Percentiles rank a stretch among this genome's conserved stretches.
These are phyloP conservation scores for Leccinum boreale DNA, from an alignment of 768 basidiomycete genomes.

Conservation along the genomic window DNA sequence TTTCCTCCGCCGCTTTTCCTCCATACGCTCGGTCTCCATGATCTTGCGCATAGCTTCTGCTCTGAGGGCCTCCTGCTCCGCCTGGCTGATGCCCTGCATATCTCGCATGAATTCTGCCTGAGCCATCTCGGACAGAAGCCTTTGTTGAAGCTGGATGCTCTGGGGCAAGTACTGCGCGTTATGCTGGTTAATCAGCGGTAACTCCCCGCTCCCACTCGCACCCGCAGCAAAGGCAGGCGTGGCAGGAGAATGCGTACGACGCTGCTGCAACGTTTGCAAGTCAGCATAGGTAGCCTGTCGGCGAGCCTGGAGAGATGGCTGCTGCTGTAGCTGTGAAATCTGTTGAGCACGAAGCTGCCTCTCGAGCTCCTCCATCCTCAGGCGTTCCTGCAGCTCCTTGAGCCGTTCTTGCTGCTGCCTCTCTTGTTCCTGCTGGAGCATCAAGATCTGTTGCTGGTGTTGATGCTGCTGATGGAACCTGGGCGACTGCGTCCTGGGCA, in stretches of 20 bases:
- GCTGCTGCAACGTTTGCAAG: slow-evolving; percentile 46
- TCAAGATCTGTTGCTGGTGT: slow-evolving; percentile 65
- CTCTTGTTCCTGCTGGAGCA: slow-evolving; percentile 67
- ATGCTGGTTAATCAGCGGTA: slow-evolving; percentile 46
- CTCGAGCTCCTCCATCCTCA: slow-evolving; percentile 63
- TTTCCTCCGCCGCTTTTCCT: slow-evolving; percentile 76
- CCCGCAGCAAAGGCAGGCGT: slow-evolving; percentile 33
- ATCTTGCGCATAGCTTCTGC: slow-evolving; percentile 86
- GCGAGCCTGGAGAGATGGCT: slow-evolving; percentile 37
- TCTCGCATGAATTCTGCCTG: slow-evolving; percentile 67
- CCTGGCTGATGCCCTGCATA: slow-evolving; percentile 56
- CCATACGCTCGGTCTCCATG: slow-evolving; percentile 85
- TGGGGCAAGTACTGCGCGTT: slow-evolving; percentile 55
- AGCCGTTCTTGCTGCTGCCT: slow-evolving; percentile 54
- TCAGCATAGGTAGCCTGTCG: slow-evolving; percentile 45
- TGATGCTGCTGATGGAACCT: slow-evolving; percentile 75
- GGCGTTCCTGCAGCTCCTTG: slow-evolving; percentile 60
- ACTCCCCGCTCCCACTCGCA: slow-evolving; percentile 24
- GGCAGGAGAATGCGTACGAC: slow-evolving; percentile 48
- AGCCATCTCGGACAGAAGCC: slow-evolving; percentile 72
- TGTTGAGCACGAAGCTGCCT: slow-evolving; percentile 57
- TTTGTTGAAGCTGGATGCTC: slow-evolving; percentile 69
- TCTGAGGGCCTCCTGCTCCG: slow-evolving; percentile 67
- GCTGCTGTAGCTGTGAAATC: slow-evolving; percentile 45
- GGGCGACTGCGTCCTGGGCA: slow-evolving; percentile 71